Conservation (phyloP, 106 monocot genomes). For the Allium fistulosum region DNA sequence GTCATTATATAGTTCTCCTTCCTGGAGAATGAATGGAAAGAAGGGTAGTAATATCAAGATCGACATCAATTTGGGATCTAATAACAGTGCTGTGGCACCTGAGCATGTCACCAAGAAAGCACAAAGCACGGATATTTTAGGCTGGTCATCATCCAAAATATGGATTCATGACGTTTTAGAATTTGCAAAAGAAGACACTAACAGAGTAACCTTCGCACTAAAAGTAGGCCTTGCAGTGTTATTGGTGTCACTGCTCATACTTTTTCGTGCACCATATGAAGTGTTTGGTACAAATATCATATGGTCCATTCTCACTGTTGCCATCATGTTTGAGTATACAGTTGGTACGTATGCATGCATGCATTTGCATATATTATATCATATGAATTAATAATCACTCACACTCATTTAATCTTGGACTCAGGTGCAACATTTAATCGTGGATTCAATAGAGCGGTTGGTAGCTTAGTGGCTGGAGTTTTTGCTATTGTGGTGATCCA, state of each 20-base stretch:
- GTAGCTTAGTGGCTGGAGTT: slow-evolving; percentile 66
- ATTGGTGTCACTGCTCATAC: slow-evolving; percentile 69
- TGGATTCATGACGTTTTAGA: slow-evolving; percentile 52
- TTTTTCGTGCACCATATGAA: slow-evolving; percentile 34
- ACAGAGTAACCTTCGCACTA: slow-evolving; percentile 46
- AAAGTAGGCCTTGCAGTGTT: slow-evolving; percentile 60
- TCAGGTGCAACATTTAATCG: slow-evolving; percentile 68
- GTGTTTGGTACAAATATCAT: slow-evolving; percentile 50
- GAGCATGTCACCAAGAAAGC: slow-evolving; percentile 11
- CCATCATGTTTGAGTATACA: slow-evolving; percentile 77
- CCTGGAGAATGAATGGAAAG: slow-evolving; percentile 40
- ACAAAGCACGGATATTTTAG: not conserved
- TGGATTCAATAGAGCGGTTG: slow-evolving; percentile 73
- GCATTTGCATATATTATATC: not conserved
- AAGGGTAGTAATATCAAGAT: slow-evolving; percentile 29
- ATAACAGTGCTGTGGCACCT: not conserved
- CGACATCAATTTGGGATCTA: slow-evolving; percentile 9
- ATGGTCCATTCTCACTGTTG: slow-evolving; percentile 81
- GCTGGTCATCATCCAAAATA: slow-evolving; percentile 12
- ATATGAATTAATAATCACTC: too few relatives aligned
- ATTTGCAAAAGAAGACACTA: slow-evolving; percentile 50
- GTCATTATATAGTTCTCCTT: not conserved
- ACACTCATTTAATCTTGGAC: too few relatives aligned
- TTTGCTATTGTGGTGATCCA: slow-evolving; percentile 58
- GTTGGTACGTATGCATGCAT: slow-evolving; percentile 43